Conservation (phyloP, 164 flowering plant genomes). For the Vitis vinifera region DNA sequence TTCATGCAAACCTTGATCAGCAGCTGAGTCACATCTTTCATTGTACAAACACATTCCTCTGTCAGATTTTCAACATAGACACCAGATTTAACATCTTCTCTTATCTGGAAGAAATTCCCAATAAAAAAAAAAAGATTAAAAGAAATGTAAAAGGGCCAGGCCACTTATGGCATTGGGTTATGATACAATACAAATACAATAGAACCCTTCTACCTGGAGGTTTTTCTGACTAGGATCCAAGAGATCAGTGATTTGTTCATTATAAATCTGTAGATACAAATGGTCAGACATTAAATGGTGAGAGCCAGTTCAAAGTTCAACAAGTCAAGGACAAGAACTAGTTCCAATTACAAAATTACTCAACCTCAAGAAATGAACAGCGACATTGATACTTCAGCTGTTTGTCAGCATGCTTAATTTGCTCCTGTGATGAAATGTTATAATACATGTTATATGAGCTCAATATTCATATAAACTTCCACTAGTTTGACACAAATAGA, state of each 20-base stretch:
- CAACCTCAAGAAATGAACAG: slow-evolving; percentile 96
- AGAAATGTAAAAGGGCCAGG: slow-evolving; percentile 1
- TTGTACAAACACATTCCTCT: slow-evolving; percentile 68
- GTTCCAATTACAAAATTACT: not conserved
- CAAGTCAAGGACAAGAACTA: too few relatives aligned
- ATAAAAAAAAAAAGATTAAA: not conserved
- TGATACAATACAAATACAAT: not conserved
- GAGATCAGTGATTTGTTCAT: slow-evolving; percentile 97
- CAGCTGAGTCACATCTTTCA: slow-evolving; percentile 70
- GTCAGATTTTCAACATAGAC: slow-evolving; percentile 93
- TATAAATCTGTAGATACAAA: slow-evolving; percentile 71
- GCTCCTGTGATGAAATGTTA: slow-evolving; percentile 52
- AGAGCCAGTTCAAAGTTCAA: too few relatives aligned
- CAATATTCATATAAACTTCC: not conserved
- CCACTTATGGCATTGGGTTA: not conserved
- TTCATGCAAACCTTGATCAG: slow-evolving; percentile 61
- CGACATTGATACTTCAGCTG: slow-evolving; percentile 86
- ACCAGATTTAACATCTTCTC: slow-evolving; percentile 95
- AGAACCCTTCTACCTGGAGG: slow-evolving; percentile 62
- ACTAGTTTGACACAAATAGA: not conserved
- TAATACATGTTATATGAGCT: not conserved
- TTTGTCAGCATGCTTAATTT: slow-evolving; percentile 76
- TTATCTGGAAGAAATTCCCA: slow-evolving; percentile 45
- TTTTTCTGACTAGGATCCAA: slow-evolving; percentile 79
- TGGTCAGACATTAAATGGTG: not conserved